phyloP scores from a whole-genome alignment of 164 flowering plant genomes.

The Chimonanthus praecox region DNA sequence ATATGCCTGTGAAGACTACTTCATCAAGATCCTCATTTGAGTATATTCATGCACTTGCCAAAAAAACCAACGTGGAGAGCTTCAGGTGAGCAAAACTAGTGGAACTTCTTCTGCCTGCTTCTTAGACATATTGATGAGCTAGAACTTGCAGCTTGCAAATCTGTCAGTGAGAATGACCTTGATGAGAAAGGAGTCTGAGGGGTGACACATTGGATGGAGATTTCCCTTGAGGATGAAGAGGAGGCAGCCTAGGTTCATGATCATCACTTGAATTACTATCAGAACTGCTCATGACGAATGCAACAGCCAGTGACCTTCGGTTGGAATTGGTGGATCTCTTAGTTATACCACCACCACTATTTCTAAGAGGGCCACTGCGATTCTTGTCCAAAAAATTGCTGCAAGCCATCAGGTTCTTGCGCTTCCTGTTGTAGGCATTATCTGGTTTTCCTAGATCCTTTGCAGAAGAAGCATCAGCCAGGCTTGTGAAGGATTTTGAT shows the following conservation, averaged over 20 bases:
- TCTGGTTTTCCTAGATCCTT: conserved; percentile 75
- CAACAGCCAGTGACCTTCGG: conserved; percentile 55
- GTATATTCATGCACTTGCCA: background rate
- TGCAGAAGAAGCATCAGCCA: conserved; percentile 47
- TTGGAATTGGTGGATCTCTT: conserved; percentile 48
- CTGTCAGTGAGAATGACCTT: conserved; percentile 55
- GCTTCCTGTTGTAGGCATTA: conserved; percentile 58
- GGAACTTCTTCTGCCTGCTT: conserved; percentile 8
- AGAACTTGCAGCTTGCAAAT: conserved; percentile 36
- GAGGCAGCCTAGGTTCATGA: conserved; percentile 39
- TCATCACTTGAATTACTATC: conserved; percentile 34
- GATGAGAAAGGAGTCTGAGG: conserved; percentile 20
- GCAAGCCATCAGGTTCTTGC: conserved; percentile 58
- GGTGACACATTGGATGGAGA: conserved; percentile 10
- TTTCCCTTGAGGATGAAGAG: conserved; percentile 44
- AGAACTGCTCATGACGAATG: conserved; percentile 49
- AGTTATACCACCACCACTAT: conserved; percentile 52
- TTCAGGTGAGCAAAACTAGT: conserved; percentile 1
- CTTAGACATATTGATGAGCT: conserved; percentile 3
- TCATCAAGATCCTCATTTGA: background rate
- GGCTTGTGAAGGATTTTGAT: conserved; percentile 77
- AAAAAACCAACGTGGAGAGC: background rate
- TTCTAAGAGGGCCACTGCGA: conserved; percentile 22
- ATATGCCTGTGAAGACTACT: background rate
- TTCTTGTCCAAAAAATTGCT: conserved; percentile 36